These are phyloP conservation scores for Botrytis porri DNA, from an alignment of 2,329 filamentous ascomycete species.

Conservation along the genomic window DNA sequence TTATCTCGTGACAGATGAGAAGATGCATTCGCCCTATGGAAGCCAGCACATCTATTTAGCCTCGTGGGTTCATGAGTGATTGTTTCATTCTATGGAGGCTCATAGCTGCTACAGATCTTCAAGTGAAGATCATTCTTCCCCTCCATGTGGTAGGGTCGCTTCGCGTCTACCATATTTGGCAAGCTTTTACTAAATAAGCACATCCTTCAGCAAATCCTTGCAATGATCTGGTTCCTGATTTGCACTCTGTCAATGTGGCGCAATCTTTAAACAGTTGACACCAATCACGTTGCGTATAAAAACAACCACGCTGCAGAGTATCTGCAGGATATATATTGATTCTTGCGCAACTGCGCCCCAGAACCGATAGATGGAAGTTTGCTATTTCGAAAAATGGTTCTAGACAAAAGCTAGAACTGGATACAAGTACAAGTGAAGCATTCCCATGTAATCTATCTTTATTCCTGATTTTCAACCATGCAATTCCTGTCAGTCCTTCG, in stretches of 20 bases:
- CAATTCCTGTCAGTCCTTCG: slow-evolving; percentile 10
- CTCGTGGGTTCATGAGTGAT: not conserved
- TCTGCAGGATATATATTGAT: slow-evolving; percentile 19
- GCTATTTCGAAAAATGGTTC: not conserved
- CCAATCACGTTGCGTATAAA: slow-evolving; percentile 17
- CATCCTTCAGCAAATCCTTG: not conserved
- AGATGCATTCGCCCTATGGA: not conserved
- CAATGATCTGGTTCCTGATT: not conserved
- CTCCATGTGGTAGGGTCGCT: slow-evolving; percentile 5
- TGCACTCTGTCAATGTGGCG: slow-evolving; percentile 4
- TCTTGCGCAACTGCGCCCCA: slow-evolving; percentile 16
- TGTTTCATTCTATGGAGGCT: not conserved
- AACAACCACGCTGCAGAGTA: slow-evolving; percentile 10
- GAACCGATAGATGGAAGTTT: not conserved
- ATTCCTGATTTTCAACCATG: slow-evolving; percentile 10
- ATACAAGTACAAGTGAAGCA: not conserved
- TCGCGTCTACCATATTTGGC: not conserved
- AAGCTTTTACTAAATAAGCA: not conserved
- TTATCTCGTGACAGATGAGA: not conserved
- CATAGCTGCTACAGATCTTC: not conserved
- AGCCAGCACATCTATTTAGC: not conserved
- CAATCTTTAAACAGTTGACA: not conserved
- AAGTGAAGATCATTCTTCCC: slow-evolving; percentile 8
- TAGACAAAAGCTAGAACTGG: not conserved
- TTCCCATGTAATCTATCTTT: not conserved